Percentiles rank a stretch among this genome's conserved stretches.
phyloP scores from a whole-genome alignment of 306 rosid genomes.

The Cicer bijugum region DNA sequence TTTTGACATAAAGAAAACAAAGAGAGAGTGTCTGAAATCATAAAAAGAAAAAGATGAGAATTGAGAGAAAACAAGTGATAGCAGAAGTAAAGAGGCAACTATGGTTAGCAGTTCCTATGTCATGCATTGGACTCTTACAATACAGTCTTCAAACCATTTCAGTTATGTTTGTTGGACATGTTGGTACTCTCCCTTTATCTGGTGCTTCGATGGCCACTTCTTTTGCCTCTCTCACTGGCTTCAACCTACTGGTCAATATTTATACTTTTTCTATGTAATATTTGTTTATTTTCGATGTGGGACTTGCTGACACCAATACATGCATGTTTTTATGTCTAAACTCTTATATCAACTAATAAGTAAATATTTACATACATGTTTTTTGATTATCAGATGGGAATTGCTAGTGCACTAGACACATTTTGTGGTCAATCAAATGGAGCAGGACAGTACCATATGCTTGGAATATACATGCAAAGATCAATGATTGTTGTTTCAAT shows the following conservation, averaged over 20 bases:
- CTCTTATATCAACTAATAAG: too few species aligned
- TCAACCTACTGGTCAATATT: conserved; percentile 38
- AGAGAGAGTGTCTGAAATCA: too few species aligned
- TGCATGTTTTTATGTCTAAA: too few species aligned
- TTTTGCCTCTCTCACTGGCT: conserved; percentile 48
- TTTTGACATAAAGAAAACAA: too few species aligned
- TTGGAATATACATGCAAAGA: conserved; percentile 72
- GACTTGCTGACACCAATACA: too few species aligned
- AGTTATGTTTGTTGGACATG: conserved; percentile 39
- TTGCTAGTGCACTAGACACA: conserved; percentile 76
- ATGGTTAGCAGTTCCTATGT: conserved; percentile 68
- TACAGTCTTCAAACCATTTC: conserved; percentile 42
- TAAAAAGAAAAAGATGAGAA: too few species aligned
- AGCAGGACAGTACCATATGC: conserved; percentile 48
- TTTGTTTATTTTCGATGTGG: too few species aligned
- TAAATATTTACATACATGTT: too few species aligned
- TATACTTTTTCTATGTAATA: background rate
- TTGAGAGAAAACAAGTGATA: background rate
- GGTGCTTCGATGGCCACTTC: conserved; percentile 52
- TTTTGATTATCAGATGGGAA: conserved; percentile 54
- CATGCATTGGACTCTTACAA: conserved; percentile 39
- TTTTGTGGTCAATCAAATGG: conserved; percentile 78
- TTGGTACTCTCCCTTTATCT: conserved; percentile 44
- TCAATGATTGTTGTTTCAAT: conserved; percentile 54
- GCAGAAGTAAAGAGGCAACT: conserved; percentile 71